Base-by-base conservation (phyloP, 805 yeast genomes). In the Yamadazyma phyllophila region DNA sequence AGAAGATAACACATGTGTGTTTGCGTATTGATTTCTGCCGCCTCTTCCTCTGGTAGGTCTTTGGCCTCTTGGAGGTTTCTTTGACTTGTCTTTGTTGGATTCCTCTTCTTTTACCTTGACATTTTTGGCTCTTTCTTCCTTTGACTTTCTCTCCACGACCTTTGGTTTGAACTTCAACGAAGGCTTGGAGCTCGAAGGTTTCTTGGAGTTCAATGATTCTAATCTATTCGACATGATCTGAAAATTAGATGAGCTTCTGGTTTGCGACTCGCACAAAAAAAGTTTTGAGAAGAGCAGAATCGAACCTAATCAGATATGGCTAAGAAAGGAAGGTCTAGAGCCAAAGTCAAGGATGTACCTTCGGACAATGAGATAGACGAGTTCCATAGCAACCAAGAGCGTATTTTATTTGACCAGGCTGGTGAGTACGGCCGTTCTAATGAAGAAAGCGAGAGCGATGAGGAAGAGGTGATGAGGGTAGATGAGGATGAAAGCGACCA, bases 41-140 rank as follows among this genome's bases (percentile, higher is more conserved):
- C 77, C 73, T 44, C 75, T 53, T 10, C 65, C 64, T 47, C 73
- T 56, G 15, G 71, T 67, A 2, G 36, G 31, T 16, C 43, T 36
- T n/a, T 61, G 48, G 9, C 69, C 65, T 20, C 71, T 51, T 7
- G 68, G 66, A 32, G 44, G 48, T 30, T 20, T 41, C 34, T 34
- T 41, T 10, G 20, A 26, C 9, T 34, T 27, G 8, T 26, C 39
- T 57, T 51, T 54, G n/a, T 29, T 35, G 56, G 48, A 50, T 46
- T 55, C 55, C 45, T 68, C 73, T 20, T 53, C 69, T 48, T 74
- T 67, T 52, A 72, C 76, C 40, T 55, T 55, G 6, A 53, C 59
- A 0, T 90, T 91, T 24, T 86, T 82, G 16, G 82, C 96, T 61
- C 96, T 73, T 55, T 89, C 96, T 54, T 87, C 91, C 54, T 88